Evolutionary conservation across 202 grass and related monocot species (phyloP).

Genomic region (Brachypodium distachyon): DNA sequence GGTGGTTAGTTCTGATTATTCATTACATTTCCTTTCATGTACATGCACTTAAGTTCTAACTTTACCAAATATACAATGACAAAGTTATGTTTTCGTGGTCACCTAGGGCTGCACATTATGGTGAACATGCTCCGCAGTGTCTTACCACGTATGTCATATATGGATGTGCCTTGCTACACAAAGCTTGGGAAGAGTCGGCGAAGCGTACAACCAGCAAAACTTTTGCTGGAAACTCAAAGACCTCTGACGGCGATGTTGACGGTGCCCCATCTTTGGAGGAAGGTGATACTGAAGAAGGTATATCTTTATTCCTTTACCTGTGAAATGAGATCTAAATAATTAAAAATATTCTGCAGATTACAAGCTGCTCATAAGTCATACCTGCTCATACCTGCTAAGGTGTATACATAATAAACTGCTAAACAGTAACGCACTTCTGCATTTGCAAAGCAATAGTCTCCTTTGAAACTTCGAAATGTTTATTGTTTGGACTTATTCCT

Average conservation of each 20-base stretch:
- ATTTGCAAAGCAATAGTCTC: background rate
- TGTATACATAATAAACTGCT: background rate
- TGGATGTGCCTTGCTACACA: slow-evolving; percentile 60
- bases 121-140: slow-evolving; percentile 73
- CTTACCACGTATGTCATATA: slow-evolving; percentile 73
- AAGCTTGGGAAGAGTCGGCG: slow-evolving; percentile 53
- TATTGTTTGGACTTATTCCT: background rate
- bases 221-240: slow-evolving; percentile 43
- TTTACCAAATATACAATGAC: background rate
- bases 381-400: background rate
- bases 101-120: slow-evolving; percentile 44
- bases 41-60: background rate
- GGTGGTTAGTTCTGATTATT: too few relatives aligned
- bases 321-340: background rate
- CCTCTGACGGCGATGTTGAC: slow-evolving; percentile 27
- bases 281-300: slow-evolving; percentile 40
- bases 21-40: background rate
- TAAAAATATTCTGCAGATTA: background rate
- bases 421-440: background rate
- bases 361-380: background rate
- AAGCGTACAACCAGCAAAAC: slow-evolving; percentile 36
- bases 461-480: background rate
- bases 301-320: too few relatives aligned
- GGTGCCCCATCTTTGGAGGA: slow-evolving; percentile 11
- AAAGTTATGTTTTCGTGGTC: background rate